Percentiles rank a stretch among this genome's conserved stretches.
phyloP scores from a whole-genome alignment of 2,329 filamentous ascomycete genomes.

The Exserohilum rostratum region DNA sequence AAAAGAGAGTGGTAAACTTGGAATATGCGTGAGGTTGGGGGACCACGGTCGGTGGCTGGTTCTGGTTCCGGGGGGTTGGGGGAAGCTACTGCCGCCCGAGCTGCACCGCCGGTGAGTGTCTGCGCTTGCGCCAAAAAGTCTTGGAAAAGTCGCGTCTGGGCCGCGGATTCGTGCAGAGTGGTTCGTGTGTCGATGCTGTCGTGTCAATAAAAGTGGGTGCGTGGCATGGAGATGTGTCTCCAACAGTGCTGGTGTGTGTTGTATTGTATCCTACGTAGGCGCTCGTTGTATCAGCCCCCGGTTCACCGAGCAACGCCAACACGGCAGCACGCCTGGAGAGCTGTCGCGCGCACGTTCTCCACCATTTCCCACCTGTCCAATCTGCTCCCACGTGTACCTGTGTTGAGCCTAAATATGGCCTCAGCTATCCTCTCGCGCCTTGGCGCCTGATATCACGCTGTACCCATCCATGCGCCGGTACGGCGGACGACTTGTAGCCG shows the following conservation, averaged over 20 bases:
- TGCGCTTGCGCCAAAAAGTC: slow-evolving; percentile 11
- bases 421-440: not conserved
- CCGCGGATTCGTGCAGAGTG: not conserved
- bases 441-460: not conserved
- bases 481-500: not conserved
- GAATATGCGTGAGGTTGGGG: slow-evolving; percentile 38
- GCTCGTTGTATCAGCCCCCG: slow-evolving; percentile 7
- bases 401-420: not conserved
- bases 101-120: slow-evolving; percentile 7
- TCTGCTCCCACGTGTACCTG: not conserved
- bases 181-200: slow-evolving; percentile 3
- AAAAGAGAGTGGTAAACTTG: slow-evolving; percentile 42
- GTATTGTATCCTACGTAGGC: not conserved
- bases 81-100: slow-evolving; percentile 9
- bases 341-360: slow-evolving; percentile 12
- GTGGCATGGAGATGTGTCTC: slow-evolving; percentile 4
- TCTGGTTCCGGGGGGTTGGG: slow-evolving; percentile 25
- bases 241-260: not conserved
- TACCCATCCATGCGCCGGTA: too few species aligned
- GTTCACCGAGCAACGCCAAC: slow-evolving; percentile 24
- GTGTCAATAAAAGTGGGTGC: slow-evolving; percentile 7
- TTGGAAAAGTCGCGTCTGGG: slow-evolving; percentile 4
- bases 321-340: slow-evolving; percentile 3
- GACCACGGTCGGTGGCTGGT: slow-evolving; percentile 17
- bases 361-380: slow-evolving; percentile 5